phyloP scores from a whole-genome alignment of 2,329 filamentous ascomycete species.

The Trichoderma lentiforme region DNA sequence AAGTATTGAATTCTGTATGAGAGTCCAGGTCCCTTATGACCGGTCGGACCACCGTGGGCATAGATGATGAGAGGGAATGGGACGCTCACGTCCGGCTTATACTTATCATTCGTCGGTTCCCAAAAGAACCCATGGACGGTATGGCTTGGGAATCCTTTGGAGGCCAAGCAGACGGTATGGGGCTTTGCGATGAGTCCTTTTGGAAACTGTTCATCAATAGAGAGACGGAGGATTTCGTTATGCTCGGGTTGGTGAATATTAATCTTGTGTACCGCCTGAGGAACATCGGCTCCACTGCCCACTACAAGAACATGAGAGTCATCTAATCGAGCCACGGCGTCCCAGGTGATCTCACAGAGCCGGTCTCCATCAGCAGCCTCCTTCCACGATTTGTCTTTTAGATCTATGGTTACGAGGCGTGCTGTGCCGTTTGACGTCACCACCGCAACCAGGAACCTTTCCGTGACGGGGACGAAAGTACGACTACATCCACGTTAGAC shows the following conservation, averaged over 20 bases:
- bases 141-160: conserved; percentile 29
- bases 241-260: conserved; percentile 27
- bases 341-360: conserved; percentile 33
- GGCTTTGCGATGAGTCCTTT: conserved; percentile 36
- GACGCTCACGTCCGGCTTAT: conserved; percentile 33
- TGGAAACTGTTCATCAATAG: conserved; percentile 32
- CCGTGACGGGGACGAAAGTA: conserved; percentile 39
- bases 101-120: conserved; percentile 47
- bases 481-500: conserved; percentile 29
- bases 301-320: conserved; percentile 38
- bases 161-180: conserved; percentile 32
- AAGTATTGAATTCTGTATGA: conserved; percentile 48
- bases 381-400: conserved; percentile 31
- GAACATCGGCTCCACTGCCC: conserved; percentile 32
- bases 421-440: conserved; percentile 33
- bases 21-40: conserved; percentile 41
- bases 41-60: conserved; percentile 52
- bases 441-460: conserved; percentile 34
- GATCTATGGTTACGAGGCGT: conserved; percentile 38
- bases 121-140: conserved; percentile 46
- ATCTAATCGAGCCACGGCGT: conserved; percentile 35
- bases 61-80: conserved; percentile 49
- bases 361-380: conserved; percentile 30
- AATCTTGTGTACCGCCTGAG: conserved; percentile 36
- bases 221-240: conserved; percentile 32